Base-by-base conservation (phyloP, 2,329 filamentous ascomycete species). In the Hypoxylon sp. region DNA sequence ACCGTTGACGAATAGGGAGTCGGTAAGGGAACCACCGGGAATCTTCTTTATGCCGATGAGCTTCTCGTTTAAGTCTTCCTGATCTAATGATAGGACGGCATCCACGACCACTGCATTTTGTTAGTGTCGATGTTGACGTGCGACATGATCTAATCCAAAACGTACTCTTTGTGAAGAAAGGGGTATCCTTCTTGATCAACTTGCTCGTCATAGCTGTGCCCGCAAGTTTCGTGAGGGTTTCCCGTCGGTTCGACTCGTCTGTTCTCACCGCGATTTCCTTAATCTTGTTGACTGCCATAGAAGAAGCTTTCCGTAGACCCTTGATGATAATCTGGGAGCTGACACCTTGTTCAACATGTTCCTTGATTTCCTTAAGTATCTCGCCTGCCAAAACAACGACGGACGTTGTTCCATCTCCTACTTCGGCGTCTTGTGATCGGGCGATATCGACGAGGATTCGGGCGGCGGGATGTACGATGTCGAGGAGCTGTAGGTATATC, bases 151-250 rank as follows among this genome's bases (percentile, higher is more conserved):
- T n/a, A 12, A 19, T 12, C 1, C 29, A 8, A 0, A 29, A 71
- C 85, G 62, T 78, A 95, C 91, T 96, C 81, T 96, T 94, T 58
- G 94, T 97, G 77, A 99, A 99, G 75, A 97, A 99, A 3, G 85
- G 84, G 21, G 94, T 89, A 77, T 99, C 97, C 68, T 93, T 84
- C 83, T 97, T 96, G 71, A 99, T 97, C 65, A 99, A 80, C 81
- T 99, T 99, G 83, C 92, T 97, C 73, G 92, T 97, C 94, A 99
- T 99, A 64, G 94, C 94, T 19, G 94, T 99, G 25, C 84, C 91
- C 20, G 94, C 94, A 64, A 99, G 80, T 76, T 96, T 96, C 71
- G 80, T 76, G 55, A 99, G 81, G 30, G 92, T 97, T 65, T 97
- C 92, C 64, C 90, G 85, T 75, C 88, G 89, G 75, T 89, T 93